A percentile compares a stretch with the other conserved stretches of the same genome.
phyloP scores from a whole-genome alignment of 345 rosid genomes.

The Streptanthus diversifolius region DNA sequence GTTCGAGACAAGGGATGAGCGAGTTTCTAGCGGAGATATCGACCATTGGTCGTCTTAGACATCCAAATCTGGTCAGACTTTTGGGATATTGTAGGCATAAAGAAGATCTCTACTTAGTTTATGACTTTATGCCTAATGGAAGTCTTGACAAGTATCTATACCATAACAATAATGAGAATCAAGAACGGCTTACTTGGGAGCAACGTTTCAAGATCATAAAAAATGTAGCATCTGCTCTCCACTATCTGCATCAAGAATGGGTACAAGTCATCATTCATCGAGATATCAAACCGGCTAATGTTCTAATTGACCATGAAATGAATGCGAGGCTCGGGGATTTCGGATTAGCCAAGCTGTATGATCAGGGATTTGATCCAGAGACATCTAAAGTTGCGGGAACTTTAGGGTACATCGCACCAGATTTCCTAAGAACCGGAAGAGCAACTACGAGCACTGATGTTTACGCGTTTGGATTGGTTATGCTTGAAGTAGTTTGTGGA shows the following conservation, averaged over 20 bases:
- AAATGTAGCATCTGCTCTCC: constrained; percentile 37
- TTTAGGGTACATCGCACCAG: constrained; percentile 42
- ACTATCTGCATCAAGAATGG: constrained; percentile 50
- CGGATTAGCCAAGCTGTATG: constrained; percentile 40
- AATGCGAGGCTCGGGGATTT: constrained; percentile 47
- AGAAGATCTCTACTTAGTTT: constrained; percentile 44
- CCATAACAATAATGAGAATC: constrained; percentile 2
- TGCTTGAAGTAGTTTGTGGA: constrained; percentile 48
- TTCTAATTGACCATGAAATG: constrained; percentile 36
- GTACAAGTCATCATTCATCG: constrained; percentile 46
- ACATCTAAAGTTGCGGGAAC: constrained; percentile 46
- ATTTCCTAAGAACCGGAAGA: constrained; percentile 39
- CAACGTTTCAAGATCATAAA: constrained; percentile 44
- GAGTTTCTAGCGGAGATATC: constrained; percentile 53
- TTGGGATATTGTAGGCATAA: constrained; percentile 43
- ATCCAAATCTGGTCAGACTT: constrained; percentile 40
- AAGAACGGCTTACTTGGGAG: constrained; percentile 35
- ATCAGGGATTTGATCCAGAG: constrained; percentile 37
- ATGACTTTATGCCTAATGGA: constrained; percentile 53
- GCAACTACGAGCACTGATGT: constrained; percentile 42
- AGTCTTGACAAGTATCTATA: constrained; percentile 45
- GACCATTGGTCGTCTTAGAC: constrained; percentile 41
- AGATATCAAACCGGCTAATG: constrained; percentile 43
- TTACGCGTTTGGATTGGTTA: constrained; percentile 40
- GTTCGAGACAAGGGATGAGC: constrained; percentile 50